A percentile compares a stretch with the other conserved stretches of the same genome.
phyloP scores from a whole-genome alignment of 306 rosid genomes.

The Rosa lucieae region DNA sequence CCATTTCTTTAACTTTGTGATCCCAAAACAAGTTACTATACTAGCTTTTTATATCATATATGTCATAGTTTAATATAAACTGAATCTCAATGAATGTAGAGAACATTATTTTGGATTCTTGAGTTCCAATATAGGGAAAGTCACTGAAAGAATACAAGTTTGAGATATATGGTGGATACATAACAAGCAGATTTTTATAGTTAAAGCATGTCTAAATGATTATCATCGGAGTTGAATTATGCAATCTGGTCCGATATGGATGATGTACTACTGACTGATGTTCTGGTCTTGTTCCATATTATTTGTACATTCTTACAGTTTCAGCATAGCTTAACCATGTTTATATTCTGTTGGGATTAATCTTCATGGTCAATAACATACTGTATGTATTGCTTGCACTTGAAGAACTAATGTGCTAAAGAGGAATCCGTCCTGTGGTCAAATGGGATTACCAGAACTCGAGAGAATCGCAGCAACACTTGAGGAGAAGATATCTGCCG shows the following conservation, averaged over 20 bases:
- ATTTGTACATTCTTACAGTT: neutral
- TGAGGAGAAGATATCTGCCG: slow-evolving; percentile 67
- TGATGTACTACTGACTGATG: neutral
- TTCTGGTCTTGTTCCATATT: neutral
- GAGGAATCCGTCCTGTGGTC: slow-evolving; percentile 56
- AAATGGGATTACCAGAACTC: slow-evolving; percentile 60
- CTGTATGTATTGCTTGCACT: neutral
- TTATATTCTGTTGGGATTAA: neutral
- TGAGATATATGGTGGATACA: too few species aligned
- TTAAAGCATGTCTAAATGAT: neutral
- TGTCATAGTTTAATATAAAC: too few species aligned
- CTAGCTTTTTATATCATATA: too few species aligned
- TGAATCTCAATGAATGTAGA: too few species aligned
- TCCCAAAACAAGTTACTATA: neutral
- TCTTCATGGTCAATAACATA: neutral
- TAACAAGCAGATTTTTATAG: too few species aligned
- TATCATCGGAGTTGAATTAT: too few species aligned
- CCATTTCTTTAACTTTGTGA: neutral
- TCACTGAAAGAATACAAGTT: too few species aligned
- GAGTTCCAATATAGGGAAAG: too few species aligned
- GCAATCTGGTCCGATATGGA: neutral
- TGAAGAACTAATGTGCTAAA: slow-evolving; percentile 62
- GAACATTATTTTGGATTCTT: too few species aligned
- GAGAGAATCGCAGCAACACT: slow-evolving; percentile 61
- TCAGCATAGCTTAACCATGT: too few species aligned